phyloP scores from a whole-genome alignment of 192 early-diverging fungal genomes.

The Coemansia furcata region DNA sequence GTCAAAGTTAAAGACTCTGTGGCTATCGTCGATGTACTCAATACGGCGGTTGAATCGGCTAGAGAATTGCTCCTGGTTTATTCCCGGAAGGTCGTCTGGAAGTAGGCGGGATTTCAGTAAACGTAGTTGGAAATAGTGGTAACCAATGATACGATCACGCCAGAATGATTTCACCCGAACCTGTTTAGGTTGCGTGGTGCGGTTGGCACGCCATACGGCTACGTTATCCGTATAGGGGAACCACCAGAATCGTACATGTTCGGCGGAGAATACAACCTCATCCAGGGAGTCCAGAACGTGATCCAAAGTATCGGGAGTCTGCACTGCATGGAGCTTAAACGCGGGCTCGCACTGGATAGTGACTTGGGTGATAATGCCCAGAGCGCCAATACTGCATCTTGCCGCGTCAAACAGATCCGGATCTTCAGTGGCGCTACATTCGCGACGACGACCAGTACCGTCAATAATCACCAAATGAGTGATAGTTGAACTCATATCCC shows the following conservation, averaged over 20 bases:
- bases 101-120: constrained; percentile 47
- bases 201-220: constrained; percentile 67
- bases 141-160: constrained; percentile 17
- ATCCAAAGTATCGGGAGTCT: constrained; percentile 59
- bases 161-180: constrained; percentile 13
- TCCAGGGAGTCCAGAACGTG: constrained; percentile 56
- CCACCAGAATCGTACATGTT: constrained; percentile 79
- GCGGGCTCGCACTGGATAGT: constrained; percentile 65
- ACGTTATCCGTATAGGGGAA: constrained; percentile 71
- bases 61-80: constrained; percentile 57
- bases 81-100: constrained; percentile 14
- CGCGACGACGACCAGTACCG: constrained; percentile 48
- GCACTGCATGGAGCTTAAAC: constrained; percentile 65
- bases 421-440: constrained; percentile 53
- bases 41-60: constrained; percentile 49
- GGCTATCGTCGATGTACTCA: constrained; percentile 53
- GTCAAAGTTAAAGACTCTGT: constrained; percentile 67
- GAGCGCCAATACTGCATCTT: constrained; percentile 62
- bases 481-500: constrained; percentile 60
- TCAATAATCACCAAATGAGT: constrained; percentile 61
- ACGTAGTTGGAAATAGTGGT: constrained; percentile 11
- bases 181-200: constrained; percentile 46
- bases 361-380: constrained; percentile 68
- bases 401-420: constrained; percentile 65
- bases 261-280: constrained; percentile 58